phyloP scores from a whole-genome alignment of 306 rosid species.

The Dalbergia cultrata region DNA sequence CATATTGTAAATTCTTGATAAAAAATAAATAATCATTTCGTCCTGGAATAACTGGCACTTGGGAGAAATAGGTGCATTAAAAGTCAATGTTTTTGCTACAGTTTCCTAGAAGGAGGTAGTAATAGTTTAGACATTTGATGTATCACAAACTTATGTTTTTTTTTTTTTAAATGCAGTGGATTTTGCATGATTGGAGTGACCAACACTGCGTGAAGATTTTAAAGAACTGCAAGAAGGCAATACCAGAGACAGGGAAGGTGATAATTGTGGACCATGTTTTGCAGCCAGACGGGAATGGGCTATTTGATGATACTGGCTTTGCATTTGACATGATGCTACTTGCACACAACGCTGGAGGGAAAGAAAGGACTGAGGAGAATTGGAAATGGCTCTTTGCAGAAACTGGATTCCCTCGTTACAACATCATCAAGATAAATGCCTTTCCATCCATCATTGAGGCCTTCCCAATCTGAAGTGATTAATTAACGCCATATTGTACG shows the following conservation, averaged over 20 bases:
- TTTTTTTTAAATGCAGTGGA: conserved; percentile 60
- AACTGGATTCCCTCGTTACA: conserved; percentile 64
- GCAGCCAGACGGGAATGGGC: conserved; percentile 49
- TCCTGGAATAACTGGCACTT: too few relatives aligned
- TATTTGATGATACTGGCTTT: conserved; percentile 52
- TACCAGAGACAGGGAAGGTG: conserved; percentile 59
- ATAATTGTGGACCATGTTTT: conserved; percentile 61
- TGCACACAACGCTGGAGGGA: conserved; percentile 59
- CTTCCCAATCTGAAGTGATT: conserved; percentile 39
- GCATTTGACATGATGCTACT: conserved; percentile 65
- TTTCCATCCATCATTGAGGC: conserved; percentile 59
- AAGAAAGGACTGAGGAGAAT: conserved; percentile 62
- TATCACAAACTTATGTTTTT: too few relatives aligned
- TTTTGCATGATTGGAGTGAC: conserved; percentile 79
- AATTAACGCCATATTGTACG: not conserved
- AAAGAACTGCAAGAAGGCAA: conserved; percentile 64
- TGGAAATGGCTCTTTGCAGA: conserved; percentile 60
- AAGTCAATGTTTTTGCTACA: too few relatives aligned
- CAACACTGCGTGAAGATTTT: conserved; percentile 63
- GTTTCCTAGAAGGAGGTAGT: too few relatives aligned
- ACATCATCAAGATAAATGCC: conserved; percentile 60
- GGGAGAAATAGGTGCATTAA: too few relatives aligned
- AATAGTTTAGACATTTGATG: too few relatives aligned
- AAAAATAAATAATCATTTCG: too few relatives aligned
- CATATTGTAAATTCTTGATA: too few relatives aligned